phyloP scores from a whole-genome alignment of 2,329 filamentous ascomycete genomes.

The Fusarium ramigenum region DNA sequence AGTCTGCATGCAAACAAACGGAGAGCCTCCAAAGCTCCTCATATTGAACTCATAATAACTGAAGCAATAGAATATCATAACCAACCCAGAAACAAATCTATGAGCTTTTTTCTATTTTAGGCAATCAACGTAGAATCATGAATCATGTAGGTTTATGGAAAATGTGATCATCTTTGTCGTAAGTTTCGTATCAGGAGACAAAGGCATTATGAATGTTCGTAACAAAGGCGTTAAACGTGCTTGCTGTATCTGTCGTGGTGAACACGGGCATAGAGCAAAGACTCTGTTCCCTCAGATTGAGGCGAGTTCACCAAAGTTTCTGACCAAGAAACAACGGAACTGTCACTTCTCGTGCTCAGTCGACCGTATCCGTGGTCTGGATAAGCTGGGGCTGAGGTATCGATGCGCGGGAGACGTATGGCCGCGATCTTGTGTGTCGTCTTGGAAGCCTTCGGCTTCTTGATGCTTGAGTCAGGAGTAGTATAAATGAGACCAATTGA shows the following conservation, averaged over 20 bases:
- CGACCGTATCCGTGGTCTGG: not conserved
- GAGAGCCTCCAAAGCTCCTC: not conserved
- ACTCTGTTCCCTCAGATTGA: constrained; percentile 14
- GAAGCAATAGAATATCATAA: not conserved
- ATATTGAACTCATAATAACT: not conserved
- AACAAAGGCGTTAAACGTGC: constrained; percentile 6
- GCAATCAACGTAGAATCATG: constrained; percentile 7
- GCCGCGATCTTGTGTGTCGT: not conserved
- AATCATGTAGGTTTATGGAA: constrained; percentile 3
- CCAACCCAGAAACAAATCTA: constrained; percentile 1
- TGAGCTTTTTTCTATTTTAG: constrained; percentile 18
- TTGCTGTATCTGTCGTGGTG: constrained; percentile 26
- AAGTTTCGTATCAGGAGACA: constrained; percentile 1
- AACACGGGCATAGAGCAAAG: constrained; percentile 5
- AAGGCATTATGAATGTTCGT: constrained; percentile 1
- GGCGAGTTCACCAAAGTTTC: constrained; percentile 3
- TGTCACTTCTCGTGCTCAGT: constrained; percentile 25
- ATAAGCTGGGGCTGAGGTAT: constrained; percentile 21
- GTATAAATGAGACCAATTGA: constrained; percentile 31
- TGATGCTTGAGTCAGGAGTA: not conserved
- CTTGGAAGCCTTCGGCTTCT: not conserved
- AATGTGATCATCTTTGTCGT: constrained; percentile 14
- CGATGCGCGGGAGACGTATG: constrained; percentile 17
- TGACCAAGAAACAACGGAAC: constrained; percentile 30
- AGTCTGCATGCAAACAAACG: not conserved